Conservation (phyloP, 495 filamentous ascomycete species). For the Tetracladium marchalianum region DNA sequence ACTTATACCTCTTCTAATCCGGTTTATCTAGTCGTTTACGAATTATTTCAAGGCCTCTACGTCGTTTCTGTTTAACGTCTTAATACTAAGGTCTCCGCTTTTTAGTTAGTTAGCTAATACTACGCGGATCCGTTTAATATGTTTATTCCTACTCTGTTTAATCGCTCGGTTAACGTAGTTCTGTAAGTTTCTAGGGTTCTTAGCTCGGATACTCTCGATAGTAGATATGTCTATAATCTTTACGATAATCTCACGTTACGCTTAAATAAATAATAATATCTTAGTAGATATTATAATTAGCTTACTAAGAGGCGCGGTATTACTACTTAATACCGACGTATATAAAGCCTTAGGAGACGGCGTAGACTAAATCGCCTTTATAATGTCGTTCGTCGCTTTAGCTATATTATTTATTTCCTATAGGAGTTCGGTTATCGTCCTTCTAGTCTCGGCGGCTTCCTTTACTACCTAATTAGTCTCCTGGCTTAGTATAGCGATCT, state of each 20-base stretch:
- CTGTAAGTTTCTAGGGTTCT: conserved; percentile 2
- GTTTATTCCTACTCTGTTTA: conserved; percentile 9
- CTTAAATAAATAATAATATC: conserved; percentile 5
- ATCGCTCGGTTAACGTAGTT: conserved; percentile 4
- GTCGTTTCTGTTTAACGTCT: not conserved
- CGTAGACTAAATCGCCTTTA: not conserved
- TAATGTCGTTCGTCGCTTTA: conserved; percentile 1
- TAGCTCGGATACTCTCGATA: conserved; percentile 3
- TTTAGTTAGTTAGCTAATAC: conserved; percentile 6
- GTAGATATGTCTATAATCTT: conserved; percentile 3
- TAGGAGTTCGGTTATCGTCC: not conserved
- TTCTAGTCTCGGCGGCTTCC: not conserved
- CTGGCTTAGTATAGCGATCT: conserved; percentile 4
- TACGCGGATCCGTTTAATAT: conserved; percentile 2
- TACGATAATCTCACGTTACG: conserved; percentile 3
- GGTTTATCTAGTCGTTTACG: not conserved
- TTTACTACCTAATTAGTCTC: not conserved
- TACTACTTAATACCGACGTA: conserved; percentile 3
- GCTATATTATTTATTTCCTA: conserved; percentile 3
- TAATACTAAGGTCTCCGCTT: conserved; percentile 7
- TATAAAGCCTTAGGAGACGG: not conserved
- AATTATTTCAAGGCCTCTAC: conserved; percentile 1
- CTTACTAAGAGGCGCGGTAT: conserved; percentile 1
- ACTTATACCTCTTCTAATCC: not conserved
- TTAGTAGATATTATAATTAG: conserved; percentile 6